Evolutionary conservation across 495 filamentous ascomycete genomes (phyloP), one percentile per base, ranked within the genome.

Genomic region (Ramalina peruviana): DNA sequence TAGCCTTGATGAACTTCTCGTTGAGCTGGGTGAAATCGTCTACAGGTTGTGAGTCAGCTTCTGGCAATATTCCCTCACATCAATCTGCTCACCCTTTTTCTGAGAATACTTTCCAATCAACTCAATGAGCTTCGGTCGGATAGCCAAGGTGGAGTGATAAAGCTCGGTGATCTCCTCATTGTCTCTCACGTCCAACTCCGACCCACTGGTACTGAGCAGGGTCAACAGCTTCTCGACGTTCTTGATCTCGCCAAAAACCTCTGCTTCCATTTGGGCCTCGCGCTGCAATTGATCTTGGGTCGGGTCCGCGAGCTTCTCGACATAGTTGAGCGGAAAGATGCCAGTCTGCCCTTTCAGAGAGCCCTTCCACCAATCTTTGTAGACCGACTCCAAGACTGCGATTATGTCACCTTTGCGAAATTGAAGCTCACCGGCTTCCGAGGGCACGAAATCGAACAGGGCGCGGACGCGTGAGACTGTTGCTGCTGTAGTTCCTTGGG

Each of bases 321-420:
- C 93, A 65, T 98, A 98, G 66, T 98, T 98, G 47, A 98, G 75
- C 23, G 92, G 92, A 66, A 98, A 98, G 55, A 98, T 98, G 53
- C 92, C 92, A 15, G 87, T 96, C 62, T 96, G 87, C 5, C 92
- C 92, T 62, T 86, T 78, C 53, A 97, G 66, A 40, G 88, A 93
- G 4, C 92, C 92, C 60, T 94, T 93, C 92, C 92, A 98, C 92
- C 92, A 98, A 68, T 98, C 92, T 65, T 97, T 98, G 64, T 92
- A 98, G 3, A 97, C 92, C 6, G 86, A 94, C 64, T 97, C 93
- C 20, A 98, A 72, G 13, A 98, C 92, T 10, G 93, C 90, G 65
- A 98, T 98, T 40, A 95, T 83, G 68, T 98, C 92, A 6, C 88
- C 88, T 69, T 95, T 98, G 50, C 87, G 82, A 60, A 98, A 98